Percentiles rank a stretch among this genome's conserved stretches.
phyloP scores from a whole-genome alignment of 2,329 filamentous ascomycete genomes.

The Cladophialophora carrionii region DNA sequence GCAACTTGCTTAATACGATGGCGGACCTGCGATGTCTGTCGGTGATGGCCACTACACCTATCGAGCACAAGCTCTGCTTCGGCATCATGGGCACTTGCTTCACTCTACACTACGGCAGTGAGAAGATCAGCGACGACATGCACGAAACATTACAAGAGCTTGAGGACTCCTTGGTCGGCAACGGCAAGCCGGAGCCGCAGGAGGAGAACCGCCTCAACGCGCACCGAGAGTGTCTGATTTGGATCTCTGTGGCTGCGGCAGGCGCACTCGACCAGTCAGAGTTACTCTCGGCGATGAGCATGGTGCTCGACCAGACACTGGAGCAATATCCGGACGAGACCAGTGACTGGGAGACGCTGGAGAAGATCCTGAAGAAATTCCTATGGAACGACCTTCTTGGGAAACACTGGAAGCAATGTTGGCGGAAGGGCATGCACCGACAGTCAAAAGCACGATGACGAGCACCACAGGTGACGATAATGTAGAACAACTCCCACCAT shows the following conservation, averaged over 20 bases:
- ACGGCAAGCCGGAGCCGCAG: conserved; percentile 16
- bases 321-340: conserved; percentile 27
- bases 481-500: background rate
- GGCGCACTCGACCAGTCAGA: conserved; percentile 25
- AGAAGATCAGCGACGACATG: conserved; percentile 22
- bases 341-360: conserved; percentile 21
- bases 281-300: conserved; percentile 15
- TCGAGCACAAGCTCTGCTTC: conserved; percentile 30
- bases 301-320: conserved; percentile 24
- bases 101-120: conserved; percentile 22
- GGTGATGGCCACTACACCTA: conserved; percentile 22
- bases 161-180: conserved; percentile 26
- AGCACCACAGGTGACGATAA: background rate
- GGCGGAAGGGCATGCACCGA: conserved; percentile 22
- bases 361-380: conserved; percentile 27
- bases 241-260: conserved; percentile 24
- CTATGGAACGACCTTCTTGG: conserved; percentile 28
- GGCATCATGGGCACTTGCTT: conserved; percentile 31
- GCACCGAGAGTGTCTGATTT: conserved; percentile 28
- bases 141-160: conserved; percentile 25
- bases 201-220: conserved; percentile 12
- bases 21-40: conserved; percentile 28
- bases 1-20: conserved; percentile 24
- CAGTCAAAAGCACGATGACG: conserved; percentile 15
- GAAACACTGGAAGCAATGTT: conserved; percentile 24